Evolutionary conservation across 805 yeast species (phyloP), one percentile per base, ranked within the genome.

Genomic region (Metschnikowia santaceciliae): DNA sequence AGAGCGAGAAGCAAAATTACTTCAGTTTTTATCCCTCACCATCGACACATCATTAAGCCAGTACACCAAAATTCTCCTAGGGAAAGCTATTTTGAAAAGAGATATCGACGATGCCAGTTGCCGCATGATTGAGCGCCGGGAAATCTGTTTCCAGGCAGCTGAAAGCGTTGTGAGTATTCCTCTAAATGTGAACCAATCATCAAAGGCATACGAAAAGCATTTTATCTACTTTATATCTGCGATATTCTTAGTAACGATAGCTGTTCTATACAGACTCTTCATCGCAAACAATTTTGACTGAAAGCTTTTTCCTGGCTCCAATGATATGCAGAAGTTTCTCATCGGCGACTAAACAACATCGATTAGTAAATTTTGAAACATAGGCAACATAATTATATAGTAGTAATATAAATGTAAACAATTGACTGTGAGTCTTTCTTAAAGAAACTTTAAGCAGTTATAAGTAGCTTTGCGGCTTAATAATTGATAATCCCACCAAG

Each of bases 101-200:
- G 70, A 67, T 5, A 59, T 74, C 32, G 52, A 52, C 20, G 54
- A 46, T 2, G 33, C 39, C 6, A 68, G 67, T 22, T 73, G 77
- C 54, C 68, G 62, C 49, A 55, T 72, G 23, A 65, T 74, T 30
- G 61, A 57, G 45, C 59, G 78, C 40, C 56, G 78, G 46, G 69
- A 67, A 13, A 61, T 74, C 6, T 74, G 78, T 43, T 66, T 59
- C 47, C 72, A 63, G 54, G 76, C 77, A 1, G 74, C 75, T 2
- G 76, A 71, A 45, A 69, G 70, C 49, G 75, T 72, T 26, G 73
- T 73, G 14, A 65, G 71, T 53, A 73, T 74, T 32, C 77, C 77
- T 7, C 63, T 72, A 30, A 62, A 70, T 1, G 74, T 70, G 49
- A 70, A 66, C 22, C 70, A 63, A 44, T 36, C 61, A 7, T 42